Percentiles rank a stretch among this genome's conserved stretches.
These are phyloP conservation scores for Knufia fluminis DNA, from an alignment of 2,329 filamentous ascomycete species.

Conservation along the genomic window DNA sequence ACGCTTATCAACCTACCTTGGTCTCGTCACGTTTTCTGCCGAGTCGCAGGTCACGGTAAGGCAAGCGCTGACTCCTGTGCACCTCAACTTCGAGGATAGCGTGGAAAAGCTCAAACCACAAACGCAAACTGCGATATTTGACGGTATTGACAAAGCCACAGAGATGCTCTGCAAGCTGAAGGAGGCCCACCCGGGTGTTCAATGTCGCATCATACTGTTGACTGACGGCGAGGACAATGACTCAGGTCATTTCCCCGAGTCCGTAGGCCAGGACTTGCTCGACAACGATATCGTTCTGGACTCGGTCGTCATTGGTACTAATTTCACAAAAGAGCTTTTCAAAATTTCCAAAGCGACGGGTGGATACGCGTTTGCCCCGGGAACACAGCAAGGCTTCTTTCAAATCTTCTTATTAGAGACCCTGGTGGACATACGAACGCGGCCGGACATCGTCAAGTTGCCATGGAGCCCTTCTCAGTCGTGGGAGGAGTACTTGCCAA, in stretches of 20 bases:
- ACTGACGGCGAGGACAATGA: conserved; percentile 31
- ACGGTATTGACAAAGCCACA: not conserved
- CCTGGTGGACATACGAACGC: conserved; percentile 7
- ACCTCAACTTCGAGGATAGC: conserved; percentile 6
- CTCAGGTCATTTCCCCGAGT: conserved; percentile 20
- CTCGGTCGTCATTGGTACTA: conserved; percentile 27
- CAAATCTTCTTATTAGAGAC: conserved; percentile 26
- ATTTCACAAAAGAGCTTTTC: conserved; percentile 24
- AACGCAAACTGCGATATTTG: not conserved
- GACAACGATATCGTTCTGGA: conserved; percentile 28
- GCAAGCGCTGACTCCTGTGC: conserved; percentile 4
- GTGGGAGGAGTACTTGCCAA: not conserved
- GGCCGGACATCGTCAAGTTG: not conserved
- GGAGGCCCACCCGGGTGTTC: conserved; percentile 23
- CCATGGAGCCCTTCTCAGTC: not conserved
- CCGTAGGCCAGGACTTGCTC: conserved; percentile 23
- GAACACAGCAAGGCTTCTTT: conserved; percentile 26
- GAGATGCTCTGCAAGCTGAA: conserved; percentile 3
- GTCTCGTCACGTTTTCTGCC: conserved; percentile 2
- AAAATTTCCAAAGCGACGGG: conserved; percentile 27
- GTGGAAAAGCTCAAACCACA: not conserved
- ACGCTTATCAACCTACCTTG: conserved; percentile 5
- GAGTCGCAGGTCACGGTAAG: not conserved
- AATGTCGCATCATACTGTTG: conserved; percentile 31
- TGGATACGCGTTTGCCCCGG: conserved; percentile 31